phyloP scores from a whole-genome alignment of 108 stramenopile genomes.

The Skeletonema potamos region DNA sequence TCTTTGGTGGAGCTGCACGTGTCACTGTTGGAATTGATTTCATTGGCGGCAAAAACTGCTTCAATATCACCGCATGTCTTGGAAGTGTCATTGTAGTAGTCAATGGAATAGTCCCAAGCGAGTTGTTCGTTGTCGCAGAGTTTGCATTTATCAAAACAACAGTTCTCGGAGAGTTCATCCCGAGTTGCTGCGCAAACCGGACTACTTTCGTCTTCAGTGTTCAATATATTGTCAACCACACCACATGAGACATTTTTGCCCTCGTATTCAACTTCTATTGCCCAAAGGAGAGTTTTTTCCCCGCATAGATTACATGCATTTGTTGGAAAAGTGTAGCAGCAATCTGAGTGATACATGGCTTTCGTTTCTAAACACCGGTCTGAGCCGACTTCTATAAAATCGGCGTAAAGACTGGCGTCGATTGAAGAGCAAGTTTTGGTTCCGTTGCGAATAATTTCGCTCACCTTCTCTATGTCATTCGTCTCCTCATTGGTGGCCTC shows the following conservation, averaged over 20 bases:
- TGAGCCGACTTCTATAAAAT: constrained; percentile 31
- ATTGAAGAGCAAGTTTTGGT: constrained; percentile 38
- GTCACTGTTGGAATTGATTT: constrained; percentile 17
- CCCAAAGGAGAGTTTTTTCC: constrained; percentile 35
- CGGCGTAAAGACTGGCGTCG: constrained; percentile 34
- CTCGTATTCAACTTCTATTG: constrained; percentile 16
- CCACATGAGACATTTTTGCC: constrained; percentile 36
- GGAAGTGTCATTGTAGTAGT: constrained; percentile 18
- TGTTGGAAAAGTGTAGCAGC: constrained; percentile 39
- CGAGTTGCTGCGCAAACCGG: constrained; percentile 12
- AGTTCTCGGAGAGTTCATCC: constrained; percentile 28
- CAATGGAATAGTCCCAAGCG: constrained; percentile 41
- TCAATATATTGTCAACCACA: constrained; percentile 34
- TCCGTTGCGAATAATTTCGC: not conserved
- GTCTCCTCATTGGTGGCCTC: not conserved
- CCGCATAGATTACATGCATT: constrained; percentile 36
- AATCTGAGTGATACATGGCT: constrained; percentile 22
- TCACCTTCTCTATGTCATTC: not conserved
- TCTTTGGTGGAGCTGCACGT: constrained; percentile 23
- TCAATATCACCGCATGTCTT: constrained; percentile 48
- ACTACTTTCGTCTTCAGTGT: constrained; percentile 31
- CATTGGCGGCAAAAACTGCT: constrained; percentile 36
- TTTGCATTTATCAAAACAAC: constrained; percentile 45
- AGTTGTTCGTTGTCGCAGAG: constrained; percentile 36
- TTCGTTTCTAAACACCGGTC: constrained; percentile 31